Evolutionary conservation across 495 filamentous ascomycete genomes (phyloP), one percentile per base, ranked within the genome.

Genomic region (Echria macrotheca): DNA sequence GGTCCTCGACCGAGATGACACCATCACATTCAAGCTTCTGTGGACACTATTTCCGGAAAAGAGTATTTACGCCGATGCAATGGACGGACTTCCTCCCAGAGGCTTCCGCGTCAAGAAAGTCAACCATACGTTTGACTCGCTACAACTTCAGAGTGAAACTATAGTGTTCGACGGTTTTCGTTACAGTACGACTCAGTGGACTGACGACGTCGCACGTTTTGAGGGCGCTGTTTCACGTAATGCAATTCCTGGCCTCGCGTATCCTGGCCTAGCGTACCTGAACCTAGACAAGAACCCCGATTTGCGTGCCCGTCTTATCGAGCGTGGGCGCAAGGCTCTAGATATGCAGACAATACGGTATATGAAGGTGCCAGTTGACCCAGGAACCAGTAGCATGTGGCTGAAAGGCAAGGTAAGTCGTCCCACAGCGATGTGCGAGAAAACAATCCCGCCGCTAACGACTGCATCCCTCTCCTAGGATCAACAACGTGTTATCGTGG

Each of bases 11-110:
- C 32, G 23, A 21, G 33, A 55, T 11, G 39, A 46, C 9, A 40
- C 39, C 15, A 55, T 55, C 32, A 50, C 45, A 10, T 46, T 23
- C 12, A 21, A 55, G 0, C 46, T 49, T 14, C 31, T 55, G 21
- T 55, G 52, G 52, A 55, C 52, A 10, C 22, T 55, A 12, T 55
- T 50, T 28, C 52, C 52, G 1, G 14, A 46, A 35, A 14, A 21
- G 9, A 32, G 40, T 41, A 42, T 46, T 4, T 55, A 25, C 35
- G 46, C 17, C 10, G 8, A 6, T 8, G 21, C n/a, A 7, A 5
- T 11, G 3, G 19, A 49, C 4, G 35, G n/a, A 10, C 31, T 29
- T 15, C 46, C 46, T 10, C 46, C 46, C 9, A 32, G 25, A 14
- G 46, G 10, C 17, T 36, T 17, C 18, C 40, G 37, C 21, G 46